A percentile compares a stretch with the other conserved stretches of the same genome.
These are phyloP conservation scores for Cryphonectria parasitica DNA, from an alignment of 2,329 filamentous ascomycete species.

Conservation along the genomic window DNA sequence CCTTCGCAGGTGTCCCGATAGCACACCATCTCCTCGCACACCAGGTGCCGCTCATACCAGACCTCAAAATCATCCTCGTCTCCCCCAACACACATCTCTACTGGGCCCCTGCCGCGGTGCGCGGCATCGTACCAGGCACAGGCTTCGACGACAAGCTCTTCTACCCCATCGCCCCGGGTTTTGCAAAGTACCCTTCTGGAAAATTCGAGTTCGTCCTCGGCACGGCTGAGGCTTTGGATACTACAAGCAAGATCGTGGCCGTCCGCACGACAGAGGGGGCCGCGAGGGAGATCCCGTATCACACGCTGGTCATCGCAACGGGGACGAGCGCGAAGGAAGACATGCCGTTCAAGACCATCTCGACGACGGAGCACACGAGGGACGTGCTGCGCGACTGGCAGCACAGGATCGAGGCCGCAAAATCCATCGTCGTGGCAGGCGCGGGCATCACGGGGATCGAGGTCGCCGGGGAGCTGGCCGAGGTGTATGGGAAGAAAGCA, in stretches of 20 bases:
- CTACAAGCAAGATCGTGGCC: conserved; percentile 46
- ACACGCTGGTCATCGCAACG: conserved; percentile 59
- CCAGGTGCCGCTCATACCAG: conserved; percentile 43
- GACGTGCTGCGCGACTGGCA: conserved; percentile 43
- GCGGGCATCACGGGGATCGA: conserved; percentile 57
- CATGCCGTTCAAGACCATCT: conserved; percentile 55
- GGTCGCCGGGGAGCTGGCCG: conserved; percentile 55
- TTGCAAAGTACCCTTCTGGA: conserved; percentile 50
- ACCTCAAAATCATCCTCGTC: conserved; percentile 51
- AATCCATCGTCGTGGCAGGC: conserved; percentile 55
- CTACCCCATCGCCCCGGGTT: conserved; percentile 53
- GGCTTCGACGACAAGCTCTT: conserved; percentile 50
- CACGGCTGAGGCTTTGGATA: conserved; percentile 49
- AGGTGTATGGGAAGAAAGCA: conserved; percentile 44
- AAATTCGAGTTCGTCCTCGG: conserved; percentile 59
- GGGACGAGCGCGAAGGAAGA: conserved; percentile 48
- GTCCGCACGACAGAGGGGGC: conserved; percentile 43
- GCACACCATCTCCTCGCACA: conserved; percentile 56
- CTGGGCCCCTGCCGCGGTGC: conserved; percentile 54
- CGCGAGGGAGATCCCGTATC: conserved; percentile 49
- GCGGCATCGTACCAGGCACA: conserved; percentile 50
- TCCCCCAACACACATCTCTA: conserved; percentile 53
- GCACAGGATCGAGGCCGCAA: conserved; percentile 45
- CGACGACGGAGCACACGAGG: conserved; percentile 47
- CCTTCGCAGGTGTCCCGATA: conserved; percentile 49